Evolutionary conservation across 2,329 filamentous ascomycete species (phyloP).

Genomic region (Blastomyces gilchristii): DNA sequence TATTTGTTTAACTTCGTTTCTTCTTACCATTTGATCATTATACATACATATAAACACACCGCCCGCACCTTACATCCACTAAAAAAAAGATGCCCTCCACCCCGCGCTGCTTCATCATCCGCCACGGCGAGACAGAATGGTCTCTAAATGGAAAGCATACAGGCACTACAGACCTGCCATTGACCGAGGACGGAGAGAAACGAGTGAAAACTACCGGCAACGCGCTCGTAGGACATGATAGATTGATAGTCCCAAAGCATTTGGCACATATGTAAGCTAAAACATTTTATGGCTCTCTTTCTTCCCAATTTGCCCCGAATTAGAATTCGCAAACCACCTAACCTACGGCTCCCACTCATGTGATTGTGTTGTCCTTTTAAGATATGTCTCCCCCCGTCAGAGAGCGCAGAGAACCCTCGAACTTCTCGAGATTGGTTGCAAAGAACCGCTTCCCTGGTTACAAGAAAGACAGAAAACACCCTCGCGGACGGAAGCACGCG

Average conservation of each 20-base stretch:
- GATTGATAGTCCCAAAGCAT: conserved; percentile 72
- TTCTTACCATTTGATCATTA: neutral
- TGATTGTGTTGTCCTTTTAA: conserved; percentile 17
- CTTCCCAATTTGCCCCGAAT: neutral
- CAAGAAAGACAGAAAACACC: conserved; percentile 18
- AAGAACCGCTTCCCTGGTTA: conserved; percentile 62
- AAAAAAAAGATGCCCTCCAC: conserved; percentile 33
- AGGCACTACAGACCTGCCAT: conserved; percentile 70
- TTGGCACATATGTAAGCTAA: conserved; percentile 64
- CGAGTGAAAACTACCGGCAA: conserved; percentile 65
- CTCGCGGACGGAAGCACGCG: conserved; percentile 47
- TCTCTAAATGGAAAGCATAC: conserved; percentile 80
- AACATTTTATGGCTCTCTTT: neutral
- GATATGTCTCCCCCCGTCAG: conserved; percentile 75
- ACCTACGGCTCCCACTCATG: neutral
- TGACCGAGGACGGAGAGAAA: conserved; percentile 72
- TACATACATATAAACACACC: neutral
- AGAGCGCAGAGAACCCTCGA: conserved; percentile 86
- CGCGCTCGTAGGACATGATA: conserved; percentile 72
- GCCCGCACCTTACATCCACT: neutral
- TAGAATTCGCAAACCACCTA: neutral
- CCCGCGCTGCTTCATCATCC: conserved; percentile 69
- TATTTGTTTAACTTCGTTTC: neutral
- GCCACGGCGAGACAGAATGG: conserved; percentile 95
- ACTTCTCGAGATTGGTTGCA: conserved; percentile 64